Evolutionary conservation across 441 rosid genomes (phyloP), one percentile per base, ranked within the genome.

Genomic region (Croton setiger): DNA sequence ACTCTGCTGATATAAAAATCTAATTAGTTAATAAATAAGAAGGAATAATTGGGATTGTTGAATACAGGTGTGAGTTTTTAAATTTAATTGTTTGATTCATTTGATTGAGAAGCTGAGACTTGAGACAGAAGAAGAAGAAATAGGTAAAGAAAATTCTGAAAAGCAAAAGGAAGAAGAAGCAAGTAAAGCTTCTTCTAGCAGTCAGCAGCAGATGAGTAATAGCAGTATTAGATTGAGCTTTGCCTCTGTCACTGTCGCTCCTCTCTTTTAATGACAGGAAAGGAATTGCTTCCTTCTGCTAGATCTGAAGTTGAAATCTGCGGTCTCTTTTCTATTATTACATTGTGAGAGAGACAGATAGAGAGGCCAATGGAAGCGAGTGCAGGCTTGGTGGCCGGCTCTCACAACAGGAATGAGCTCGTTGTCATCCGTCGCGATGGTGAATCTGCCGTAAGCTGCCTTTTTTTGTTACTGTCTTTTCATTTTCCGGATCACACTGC

Each of bases 401-500:
- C 87, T 65, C 84, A 83, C 67, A 76, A 75, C 70, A 75, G 75
- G 71, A 75, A 83, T 31, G 87, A 83, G 61, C 84, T 83, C 23
- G 75, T 83, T 44, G 77, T 83, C 36, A 81, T 83, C 36, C 75
- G 72, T 23, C 68, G 74, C 20, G 75, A 79, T 35, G 80, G 77
- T 18, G 79, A 83, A 51, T 77, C 77, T 64, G 72, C 66, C 7
- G 86, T 80, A 65, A 75, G 78, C 21, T 44, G 15, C 27, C 18
- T 67, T 36, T 60, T 1, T 11, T 17, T 49, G 8, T 14, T 20
- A 6, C 17, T 44, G 3, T 23, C 17, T 13, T 45, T 37, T 31
- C 18, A 5, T 66, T 2, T 13, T 27, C 43, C 9, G 47, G 33
- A 48, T 43, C 36, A 54, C 12, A 54, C 3, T 54, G 44, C 18